Evolutionary conservation across 768 basidiomycete genomes (phyloP), one percentile per base, ranked within the genome.

Genomic region (Grammothele lineata): DNA sequence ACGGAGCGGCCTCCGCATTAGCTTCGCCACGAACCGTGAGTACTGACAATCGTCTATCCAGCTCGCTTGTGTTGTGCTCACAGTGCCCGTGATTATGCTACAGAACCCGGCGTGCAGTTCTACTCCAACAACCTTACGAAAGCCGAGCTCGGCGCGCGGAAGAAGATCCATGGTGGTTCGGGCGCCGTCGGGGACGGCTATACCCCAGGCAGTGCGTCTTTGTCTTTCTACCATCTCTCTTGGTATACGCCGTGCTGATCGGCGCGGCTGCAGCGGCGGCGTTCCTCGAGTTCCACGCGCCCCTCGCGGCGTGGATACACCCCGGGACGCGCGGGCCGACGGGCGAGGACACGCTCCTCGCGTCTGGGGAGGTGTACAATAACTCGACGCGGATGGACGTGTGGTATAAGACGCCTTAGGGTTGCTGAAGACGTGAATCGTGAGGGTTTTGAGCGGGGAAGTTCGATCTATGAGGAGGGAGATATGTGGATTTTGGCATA

Each of bases 101-200:
- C 54, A 88, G 87, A 90, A 63, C 76, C 74, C 8, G 86, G 86
- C 11, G 73, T 85, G 30, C 87, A 87, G 76, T 81, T 87, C 56
- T 88, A 88, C 60, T 75, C 83, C 3, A 80, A 82, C 58, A 78
- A 75, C 40, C 65, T 76, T 44, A 67, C 80, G 12, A 64, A 73
- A 39, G 62, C 70, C 15, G 60, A 65, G 15, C 72, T 70, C 14
- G 79, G 76, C 14, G 76, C 79, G 25, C 73, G 82, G 37, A 87
- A 88, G 71, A 78, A 75, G 62, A 83, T 86, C 27, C 87, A 90
- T 56, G 85, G 86, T 15, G 85, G 86, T 2, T 78, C 77, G n/a
- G 85, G 85, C 19, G 64, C 67, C 17, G 64, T 60, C 39, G 78
- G 71, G 21, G 61, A 72, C 18, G 77, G 81, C 5, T 87, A 88